phyloP scores from a whole-genome alignment of 2,329 filamentous ascomycete genomes.

The Dothiorella sarmentorum region DNA sequence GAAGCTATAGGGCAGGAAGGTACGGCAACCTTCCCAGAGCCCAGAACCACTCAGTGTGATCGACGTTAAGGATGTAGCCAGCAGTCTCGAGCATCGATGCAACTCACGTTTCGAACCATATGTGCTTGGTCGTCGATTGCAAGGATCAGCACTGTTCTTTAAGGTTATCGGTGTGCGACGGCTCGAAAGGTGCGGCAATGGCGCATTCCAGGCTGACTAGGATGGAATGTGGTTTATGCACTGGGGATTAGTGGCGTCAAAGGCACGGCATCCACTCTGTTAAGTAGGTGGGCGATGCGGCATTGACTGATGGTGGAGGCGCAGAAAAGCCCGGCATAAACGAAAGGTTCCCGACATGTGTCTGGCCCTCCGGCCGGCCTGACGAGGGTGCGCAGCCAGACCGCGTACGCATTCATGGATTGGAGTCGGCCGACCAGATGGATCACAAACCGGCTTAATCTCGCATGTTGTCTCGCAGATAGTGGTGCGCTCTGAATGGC shows the following conservation, averaged over 20 bases:
- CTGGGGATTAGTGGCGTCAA: not conserved
- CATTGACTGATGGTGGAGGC: not conserved
- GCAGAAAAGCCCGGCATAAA: not conserved
- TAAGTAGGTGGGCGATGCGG: not conserved
- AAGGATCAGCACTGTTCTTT: not conserved
- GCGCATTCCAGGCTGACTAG: not conserved
- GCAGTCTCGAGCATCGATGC: not conserved
- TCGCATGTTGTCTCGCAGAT: not conserved
- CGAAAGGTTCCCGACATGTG: not conserved
- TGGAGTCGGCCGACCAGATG: not conserved
- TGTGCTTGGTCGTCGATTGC: not conserved
- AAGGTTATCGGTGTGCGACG: conserved; percentile 2
- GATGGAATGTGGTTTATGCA: not conserved
- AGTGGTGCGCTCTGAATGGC: not conserved
- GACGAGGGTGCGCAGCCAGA: not conserved
- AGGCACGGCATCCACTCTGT: not conserved
- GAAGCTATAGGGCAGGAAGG: not conserved
- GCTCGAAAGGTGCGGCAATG: conserved; percentile 5
- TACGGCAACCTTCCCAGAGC: not conserved
- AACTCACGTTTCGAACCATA: no score
- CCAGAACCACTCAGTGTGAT: not conserved
- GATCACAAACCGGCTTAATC: conserved; percentile 14
- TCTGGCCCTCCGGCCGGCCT: not conserved
- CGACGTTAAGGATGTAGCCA: not conserved
- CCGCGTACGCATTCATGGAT: not conserved